Evolutionary conservation across 2,329 filamentous ascomycete genomes (phyloP).

Genomic region (Talaromyces pinophilus): DNA sequence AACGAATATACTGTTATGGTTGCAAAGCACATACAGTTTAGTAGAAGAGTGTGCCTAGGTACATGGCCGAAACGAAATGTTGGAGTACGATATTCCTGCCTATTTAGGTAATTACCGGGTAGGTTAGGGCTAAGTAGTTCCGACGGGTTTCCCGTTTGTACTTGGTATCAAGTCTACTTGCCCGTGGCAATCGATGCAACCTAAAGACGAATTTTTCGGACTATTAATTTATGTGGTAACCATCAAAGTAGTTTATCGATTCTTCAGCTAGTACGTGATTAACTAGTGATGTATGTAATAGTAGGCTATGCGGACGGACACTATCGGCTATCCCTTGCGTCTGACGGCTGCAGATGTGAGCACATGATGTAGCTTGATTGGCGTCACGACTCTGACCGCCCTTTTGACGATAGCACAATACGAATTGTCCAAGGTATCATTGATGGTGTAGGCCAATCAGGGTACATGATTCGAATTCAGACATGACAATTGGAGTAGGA

Average conservation of each 20-base stretch:
- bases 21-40: too few relatives aligned
- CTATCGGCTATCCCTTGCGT: slow-evolving; percentile 20
- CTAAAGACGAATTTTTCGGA: not conserved
- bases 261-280: not conserved
- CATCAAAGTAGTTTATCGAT: not conserved
- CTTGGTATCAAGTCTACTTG: not conserved
- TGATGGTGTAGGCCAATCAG: slow-evolving; percentile 14
- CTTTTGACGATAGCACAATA: slow-evolving; percentile 13
- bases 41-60: not conserved
- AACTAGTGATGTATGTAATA: slow-evolving; percentile 3
- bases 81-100: not conserved
- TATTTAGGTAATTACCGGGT: slow-evolving; percentile 5
- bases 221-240: not conserved
- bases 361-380: slow-evolving; percentile 18
- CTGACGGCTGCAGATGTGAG: slow-evolving; percentile 14
- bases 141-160: not conserved
- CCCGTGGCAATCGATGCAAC: not conserved
- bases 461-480: not conserved
- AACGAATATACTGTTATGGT: too few relatives aligned
- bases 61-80: not conserved
- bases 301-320: not conserved
- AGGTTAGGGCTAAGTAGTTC: slow-evolving; percentile 5
- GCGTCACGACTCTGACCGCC: slow-evolving; percentile 18
- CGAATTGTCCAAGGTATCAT: slow-evolving; percentile 12
- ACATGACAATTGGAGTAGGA: slow-evolving; percentile 8